Conservation (phyloP, 305 asterid species). For the Plantago lanceolata region DNA sequence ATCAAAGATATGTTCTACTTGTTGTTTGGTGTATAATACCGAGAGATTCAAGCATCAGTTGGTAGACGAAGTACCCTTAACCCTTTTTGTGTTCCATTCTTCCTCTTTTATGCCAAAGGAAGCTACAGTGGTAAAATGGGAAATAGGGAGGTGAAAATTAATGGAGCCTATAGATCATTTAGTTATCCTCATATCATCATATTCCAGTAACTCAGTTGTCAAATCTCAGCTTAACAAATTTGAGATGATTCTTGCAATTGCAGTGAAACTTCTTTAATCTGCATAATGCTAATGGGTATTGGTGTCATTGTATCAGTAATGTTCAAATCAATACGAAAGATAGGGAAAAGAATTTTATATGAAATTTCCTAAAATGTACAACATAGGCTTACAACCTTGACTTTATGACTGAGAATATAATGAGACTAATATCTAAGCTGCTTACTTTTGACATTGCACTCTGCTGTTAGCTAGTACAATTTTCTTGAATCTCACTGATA, state of each 20-base stretch:
- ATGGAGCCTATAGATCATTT: not conserved
- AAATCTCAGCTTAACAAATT: not conserved
- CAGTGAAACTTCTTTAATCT: not conserved
- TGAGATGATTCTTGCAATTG: not conserved
- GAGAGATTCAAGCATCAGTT: not conserved
- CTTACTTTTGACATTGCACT: not conserved
- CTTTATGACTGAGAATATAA: not conserved
- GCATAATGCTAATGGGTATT: not conserved
- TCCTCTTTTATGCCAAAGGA: not conserved
- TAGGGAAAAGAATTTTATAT: not conserved
- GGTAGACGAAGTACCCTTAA: not conserved
- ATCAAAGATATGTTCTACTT: not conserved
- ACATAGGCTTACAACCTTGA: conserved; percentile 1
- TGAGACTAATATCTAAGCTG: not conserved
- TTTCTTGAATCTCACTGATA: not conserved
- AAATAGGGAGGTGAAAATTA: too few relatives aligned
- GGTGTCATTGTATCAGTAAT: not conserved
- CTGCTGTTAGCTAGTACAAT: not conserved
- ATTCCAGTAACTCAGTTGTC: not conserved
- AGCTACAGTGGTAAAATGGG: not conserved
- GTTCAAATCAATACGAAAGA: not conserved
- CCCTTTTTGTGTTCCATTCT: not conserved
- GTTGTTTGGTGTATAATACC: not conserved
- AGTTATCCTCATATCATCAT: not conserved
- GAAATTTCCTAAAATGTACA: not conserved